Percentiles rank a stretch among this genome's conserved stretches.
These are phyloP conservation scores for Malus hybrid DNA, from an alignment of 331 rosid genomes.

Conservation along the genomic window DNA sequence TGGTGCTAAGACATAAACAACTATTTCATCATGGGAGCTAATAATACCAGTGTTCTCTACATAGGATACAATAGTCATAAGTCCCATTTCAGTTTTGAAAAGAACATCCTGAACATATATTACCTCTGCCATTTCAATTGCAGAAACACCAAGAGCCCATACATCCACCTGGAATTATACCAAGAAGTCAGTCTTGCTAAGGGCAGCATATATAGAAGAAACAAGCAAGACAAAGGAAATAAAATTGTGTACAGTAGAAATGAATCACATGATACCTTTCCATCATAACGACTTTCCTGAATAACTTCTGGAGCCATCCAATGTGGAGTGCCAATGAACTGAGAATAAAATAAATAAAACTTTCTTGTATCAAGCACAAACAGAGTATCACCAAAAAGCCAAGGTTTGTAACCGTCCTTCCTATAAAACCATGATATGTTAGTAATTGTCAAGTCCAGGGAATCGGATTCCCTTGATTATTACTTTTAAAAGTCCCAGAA, in stretches of 20 bases:
- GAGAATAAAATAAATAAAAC: conserved; percentile 26
- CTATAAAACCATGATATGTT: background rate
- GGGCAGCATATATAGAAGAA: background rate
- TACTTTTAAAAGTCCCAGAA: background rate
- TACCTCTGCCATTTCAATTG: conserved; percentile 99
- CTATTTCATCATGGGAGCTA: background rate
- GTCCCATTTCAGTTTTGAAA: background rate
- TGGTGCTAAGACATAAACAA: background rate
- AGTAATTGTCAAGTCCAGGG: background rate
- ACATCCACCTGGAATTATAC: conserved; percentile 73
- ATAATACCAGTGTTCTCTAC: conserved; percentile 9
- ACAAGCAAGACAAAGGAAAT: background rate
- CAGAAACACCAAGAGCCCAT: conserved; percentile 99
- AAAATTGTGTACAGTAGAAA: conserved; percentile 1
- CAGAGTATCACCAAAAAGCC: conserved; percentile 12
- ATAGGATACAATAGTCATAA: background rate
- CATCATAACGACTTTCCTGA: conserved; percentile 99
- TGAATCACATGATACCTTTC: conserved; percentile 51
- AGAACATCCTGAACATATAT: conserved; percentile 2
- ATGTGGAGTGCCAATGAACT: conserved; percentile 99
- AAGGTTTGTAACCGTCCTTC: background rate
- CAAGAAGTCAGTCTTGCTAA: background rate
- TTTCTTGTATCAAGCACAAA: conserved; percentile 8
- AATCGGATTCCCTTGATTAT: background rate
- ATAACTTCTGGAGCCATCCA: conserved; percentile 99